Percentiles rank a stretch among this genome's conserved stretches.
phyloP scores from a whole-genome alignment of 306 rosid genomes.

The Citrullus amarus region DNA sequence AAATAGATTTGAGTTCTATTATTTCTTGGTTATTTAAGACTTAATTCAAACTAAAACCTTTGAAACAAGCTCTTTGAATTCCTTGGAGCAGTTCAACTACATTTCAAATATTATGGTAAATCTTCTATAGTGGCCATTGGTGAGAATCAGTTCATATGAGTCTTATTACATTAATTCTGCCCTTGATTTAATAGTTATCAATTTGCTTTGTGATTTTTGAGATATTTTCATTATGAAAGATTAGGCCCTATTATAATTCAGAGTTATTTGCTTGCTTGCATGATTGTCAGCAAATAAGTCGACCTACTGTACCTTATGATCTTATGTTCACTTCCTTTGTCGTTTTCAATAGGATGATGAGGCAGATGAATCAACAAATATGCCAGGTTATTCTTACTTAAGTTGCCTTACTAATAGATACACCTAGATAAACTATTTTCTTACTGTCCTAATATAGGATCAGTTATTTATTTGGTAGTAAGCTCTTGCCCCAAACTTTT shows the following conservation, averaged over 20 bases:
- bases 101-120: neutral
- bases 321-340: slow-evolving; percentile 8
- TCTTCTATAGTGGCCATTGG: neutral
- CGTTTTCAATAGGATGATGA: slow-evolving; percentile 72
- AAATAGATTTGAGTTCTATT: neutral
- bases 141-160: neutral
- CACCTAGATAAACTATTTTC: neutral
- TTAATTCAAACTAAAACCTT: neutral
- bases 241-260: neutral
- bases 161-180: neutral
- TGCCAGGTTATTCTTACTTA: slow-evolving; percentile 46
- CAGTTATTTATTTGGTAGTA: neutral
- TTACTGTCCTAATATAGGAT: neutral
- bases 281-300: neutral
- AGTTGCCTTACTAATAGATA: neutral
- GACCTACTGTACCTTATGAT: neutral
- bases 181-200: neutral
- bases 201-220: neutral
- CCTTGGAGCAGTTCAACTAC: neutral
- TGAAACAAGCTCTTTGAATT: neutral
- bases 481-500: slow-evolving; percentile 18
- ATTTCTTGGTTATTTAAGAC: neutral
- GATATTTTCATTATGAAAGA: neutral
- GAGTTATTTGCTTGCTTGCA: neutral
- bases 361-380: slow-evolving; percentile 31